Base-by-base conservation (phyloP, 1,139 yeast genomes). In the Pichia sp. region DNA sequence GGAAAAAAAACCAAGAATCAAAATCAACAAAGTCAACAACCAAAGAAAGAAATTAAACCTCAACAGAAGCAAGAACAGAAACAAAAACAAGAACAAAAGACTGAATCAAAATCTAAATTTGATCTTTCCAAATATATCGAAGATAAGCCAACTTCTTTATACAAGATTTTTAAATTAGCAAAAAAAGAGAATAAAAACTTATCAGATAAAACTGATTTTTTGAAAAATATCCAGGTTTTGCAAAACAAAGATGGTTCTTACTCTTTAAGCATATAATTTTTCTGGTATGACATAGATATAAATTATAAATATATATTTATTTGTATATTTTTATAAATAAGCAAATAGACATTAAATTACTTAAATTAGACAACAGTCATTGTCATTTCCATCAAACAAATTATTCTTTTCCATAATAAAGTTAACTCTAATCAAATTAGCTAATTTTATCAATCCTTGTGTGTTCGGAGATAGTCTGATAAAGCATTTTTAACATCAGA, bases 391-490 rank as follows among this genome's bases (percentile, higher is more conserved):
- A n/a, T n/a, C n/a, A n/a, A n/a, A n/a, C n/a, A n/a, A n/a, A n/a
- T n/a, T n/a, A n/a, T n/a, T n/a, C 42, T 68, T 66, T 54, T 80
- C 66, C 54, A 79, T 80, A 35, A 67, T 65, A 56, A 78, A 78
- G 54, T 80, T 80, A 56, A 74, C 80, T 45, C 74, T 68, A 48
- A 80, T 65, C 6, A 82, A 75, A 49, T 69, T 70, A 50, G 76
- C 67, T 3, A 83, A 84, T 60, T 83, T 82, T 6, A 81, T 71
- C 51, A 83, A 65, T 49, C 75, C 74, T 47, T 79, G 85, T n/a
- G n/a, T n/a, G n/a, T n/a, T 53, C 80, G 70, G 50, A 83, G 69
- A 56, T 82, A 82, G 12, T 76, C 83, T 0, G 90, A 90, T 45
- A 83, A 61, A 4, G 65, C 60, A 26, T 61, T 56, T 51, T 67